Conservation (phyloP, 2,329 filamentous ascomycete genomes). For the Pseudopyrenochaeta lycopersici region DNA sequence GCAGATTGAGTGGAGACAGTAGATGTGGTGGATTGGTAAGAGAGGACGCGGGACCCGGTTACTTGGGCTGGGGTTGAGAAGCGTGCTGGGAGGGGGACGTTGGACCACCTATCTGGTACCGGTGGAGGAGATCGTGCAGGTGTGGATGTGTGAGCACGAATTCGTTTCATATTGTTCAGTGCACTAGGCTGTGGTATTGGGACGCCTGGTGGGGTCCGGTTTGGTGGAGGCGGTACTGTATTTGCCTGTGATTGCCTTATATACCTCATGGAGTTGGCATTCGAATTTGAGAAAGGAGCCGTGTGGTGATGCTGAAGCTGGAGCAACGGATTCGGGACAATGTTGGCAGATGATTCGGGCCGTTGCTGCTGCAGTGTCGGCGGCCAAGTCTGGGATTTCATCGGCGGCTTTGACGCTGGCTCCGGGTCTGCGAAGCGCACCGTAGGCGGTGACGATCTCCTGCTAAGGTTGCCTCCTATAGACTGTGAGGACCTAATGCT, state of each 20-base stretch:
- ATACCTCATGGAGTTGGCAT: constrained; percentile 9
- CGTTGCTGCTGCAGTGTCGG: constrained; percentile 4
- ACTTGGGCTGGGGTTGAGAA: constrained; percentile 19
- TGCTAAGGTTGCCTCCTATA: constrained; percentile 12
- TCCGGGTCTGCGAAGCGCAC: constrained; percentile 38
- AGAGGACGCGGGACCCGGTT: constrained; percentile 23
- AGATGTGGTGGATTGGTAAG: constrained; percentile 29
- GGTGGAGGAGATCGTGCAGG: constrained; percentile 3
- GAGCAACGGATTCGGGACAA: constrained; percentile 10
- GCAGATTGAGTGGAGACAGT: constrained; percentile 25
- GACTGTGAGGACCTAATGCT: constrained; percentile 29
- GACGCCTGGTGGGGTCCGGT: background rate
- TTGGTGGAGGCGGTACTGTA: constrained; percentile 12
- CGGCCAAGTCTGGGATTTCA: constrained; percentile 10
- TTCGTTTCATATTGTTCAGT: constrained; percentile 8
- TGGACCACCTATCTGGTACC: constrained; percentile 15
- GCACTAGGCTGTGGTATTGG: constrained; percentile 8
- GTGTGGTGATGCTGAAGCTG: constrained; percentile 11
- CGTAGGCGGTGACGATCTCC: constrained; percentile 27
- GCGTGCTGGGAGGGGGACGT: constrained; percentile 23
- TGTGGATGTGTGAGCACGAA: constrained; percentile 17
- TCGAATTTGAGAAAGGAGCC: constrained; percentile 8
- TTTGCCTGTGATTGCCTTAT: constrained; percentile 8
- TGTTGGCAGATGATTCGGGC: constrained; percentile 10
- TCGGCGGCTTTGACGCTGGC: constrained; percentile 16